A percentile compares a stretch with the other conserved stretches of the same genome.
Conservation (phyloP, 2,329 filamentous ascomycete species). For the Ceratocystis colombiana region DNA sequence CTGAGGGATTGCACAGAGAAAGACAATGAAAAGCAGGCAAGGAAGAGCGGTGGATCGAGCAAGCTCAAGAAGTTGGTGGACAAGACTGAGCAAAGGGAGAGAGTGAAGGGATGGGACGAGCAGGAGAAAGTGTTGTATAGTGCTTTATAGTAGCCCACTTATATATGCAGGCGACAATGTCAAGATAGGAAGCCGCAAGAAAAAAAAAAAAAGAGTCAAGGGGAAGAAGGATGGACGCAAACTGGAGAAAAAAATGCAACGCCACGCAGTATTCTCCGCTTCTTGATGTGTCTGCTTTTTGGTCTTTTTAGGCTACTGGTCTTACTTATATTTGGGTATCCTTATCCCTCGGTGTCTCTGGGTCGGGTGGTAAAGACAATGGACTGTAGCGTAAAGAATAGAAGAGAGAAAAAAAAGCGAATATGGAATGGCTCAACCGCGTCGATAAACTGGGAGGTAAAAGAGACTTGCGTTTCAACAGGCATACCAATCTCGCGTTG, state of each 20-base stretch:
- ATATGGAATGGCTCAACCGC: background rate
- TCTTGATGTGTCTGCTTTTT: background rate
- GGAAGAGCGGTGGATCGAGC: background rate
- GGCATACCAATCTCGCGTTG: background rate
- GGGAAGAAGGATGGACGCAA: background rate
- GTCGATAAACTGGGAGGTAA: background rate
- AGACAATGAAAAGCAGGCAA: background rate
- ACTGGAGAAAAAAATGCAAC: background rate
- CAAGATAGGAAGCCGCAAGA: conserved; percentile 1
- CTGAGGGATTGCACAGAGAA: background rate
- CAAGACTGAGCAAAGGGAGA: background rate
- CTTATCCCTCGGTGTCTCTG: background rate
- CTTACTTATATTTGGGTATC: background rate
- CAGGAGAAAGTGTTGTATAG: background rate
- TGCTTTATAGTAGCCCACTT: conserved; percentile 11
- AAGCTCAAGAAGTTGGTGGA: background rate
- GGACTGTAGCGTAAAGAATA: background rate
- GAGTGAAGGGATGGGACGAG: background rate
- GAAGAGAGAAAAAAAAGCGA: background rate
- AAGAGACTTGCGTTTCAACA: background rate
- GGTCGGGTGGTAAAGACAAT: background rate
- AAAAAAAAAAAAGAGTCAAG: background rate
- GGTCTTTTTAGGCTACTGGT: background rate
- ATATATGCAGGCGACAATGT: conserved; percentile 15
- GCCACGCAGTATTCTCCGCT: conserved; percentile 13